These are phyloP conservation scores for Ascobolus immersus DNA, from an alignment of 495 filamentous ascomycete genomes.

Conservation along the genomic window DNA sequence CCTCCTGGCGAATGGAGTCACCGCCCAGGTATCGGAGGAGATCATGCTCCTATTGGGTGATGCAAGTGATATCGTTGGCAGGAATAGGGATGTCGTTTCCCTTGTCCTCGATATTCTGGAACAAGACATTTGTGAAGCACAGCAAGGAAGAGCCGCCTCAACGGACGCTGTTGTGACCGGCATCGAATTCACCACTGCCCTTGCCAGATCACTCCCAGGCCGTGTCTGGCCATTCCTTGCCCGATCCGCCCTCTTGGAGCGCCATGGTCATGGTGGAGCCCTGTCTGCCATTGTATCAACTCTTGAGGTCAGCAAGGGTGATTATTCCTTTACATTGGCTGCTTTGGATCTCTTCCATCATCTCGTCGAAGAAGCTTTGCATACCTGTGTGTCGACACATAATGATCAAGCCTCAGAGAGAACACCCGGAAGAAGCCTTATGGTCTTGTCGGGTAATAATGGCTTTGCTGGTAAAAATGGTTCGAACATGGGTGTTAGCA, in stretches of 20 bases:
- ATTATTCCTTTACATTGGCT: conserved; percentile 50
- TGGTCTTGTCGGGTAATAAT: conserved; percentile 2
- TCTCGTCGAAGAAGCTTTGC: conserved; percentile 49
- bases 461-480: conserved; percentile 23
- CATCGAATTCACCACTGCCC: conserved; percentile 47
- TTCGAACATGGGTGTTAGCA: conserved; percentile 47
- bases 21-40: conserved; percentile 2
- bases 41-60: conserved; percentile 30
- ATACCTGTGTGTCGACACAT: conserved; percentile 39
- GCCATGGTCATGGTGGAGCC: conserved; percentile 43
- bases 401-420: no score
- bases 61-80: conserved; percentile 45
- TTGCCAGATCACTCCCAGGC: conserved; percentile 45
- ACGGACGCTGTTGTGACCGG: conserved; percentile 44
- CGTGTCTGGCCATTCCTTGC: conserved; percentile 76
- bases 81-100: conserved; percentile 50
- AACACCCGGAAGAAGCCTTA: conserved; percentile 9
- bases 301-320: conserved; percentile 46
- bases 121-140: conserved; percentile 25
- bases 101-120: conserved; percentile 72
- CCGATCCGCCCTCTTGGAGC: conserved; percentile 47
- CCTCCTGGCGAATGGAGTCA: conserved; percentile 13
- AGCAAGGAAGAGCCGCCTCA: conserved; percentile 23
- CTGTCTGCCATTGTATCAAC: conserved; percentile 47
- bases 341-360: conserved; percentile 47